Percentiles rank a stretch among this genome's conserved stretches.
These are phyloP conservation scores for Gaeumannomyces sp. DNA, from an alignment of 2,329 filamentous ascomycete species.

Conservation along the genomic window DNA sequence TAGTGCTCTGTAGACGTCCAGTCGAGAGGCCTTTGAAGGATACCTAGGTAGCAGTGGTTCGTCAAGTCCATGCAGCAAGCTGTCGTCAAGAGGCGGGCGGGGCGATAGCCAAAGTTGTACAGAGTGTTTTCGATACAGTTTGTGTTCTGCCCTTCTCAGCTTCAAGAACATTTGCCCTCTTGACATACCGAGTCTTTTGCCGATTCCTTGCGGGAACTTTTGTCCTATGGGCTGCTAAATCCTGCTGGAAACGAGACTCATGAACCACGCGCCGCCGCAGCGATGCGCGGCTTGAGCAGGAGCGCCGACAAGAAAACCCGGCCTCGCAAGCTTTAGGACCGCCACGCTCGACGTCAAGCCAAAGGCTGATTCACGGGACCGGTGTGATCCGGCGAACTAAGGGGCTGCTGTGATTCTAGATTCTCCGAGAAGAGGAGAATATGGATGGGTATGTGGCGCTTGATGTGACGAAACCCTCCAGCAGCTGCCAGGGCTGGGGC, in stretches of 20 bases:
- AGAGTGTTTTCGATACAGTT: too few relatives aligned
- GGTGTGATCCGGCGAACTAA: background rate
- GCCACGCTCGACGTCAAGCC: background rate
- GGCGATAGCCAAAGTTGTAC: too few relatives aligned
- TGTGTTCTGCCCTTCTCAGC: too few relatives aligned
- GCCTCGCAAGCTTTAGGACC: background rate
- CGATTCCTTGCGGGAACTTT: too few relatives aligned
- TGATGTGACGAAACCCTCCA: background rate
- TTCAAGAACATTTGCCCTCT: too few relatives aligned
- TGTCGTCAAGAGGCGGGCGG: too few relatives aligned
- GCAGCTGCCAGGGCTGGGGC: too few relatives aligned
- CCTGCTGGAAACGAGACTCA: background rate
- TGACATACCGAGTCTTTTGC: too few relatives aligned
- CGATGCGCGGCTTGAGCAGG: too few relatives aligned
- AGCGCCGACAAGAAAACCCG: background rate
- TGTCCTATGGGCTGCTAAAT: background rate
- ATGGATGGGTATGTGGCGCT: too few relatives aligned
- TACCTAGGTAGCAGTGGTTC: background rate
- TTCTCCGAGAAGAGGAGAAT: background rate
- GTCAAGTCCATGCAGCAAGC: background rate
- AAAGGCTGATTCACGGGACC: background rate
- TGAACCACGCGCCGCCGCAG: background rate
- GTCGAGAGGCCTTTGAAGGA: background rate
- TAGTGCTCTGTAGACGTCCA: background rate
- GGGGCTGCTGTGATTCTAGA: background rate